Evolutionary conservation across 2,329 filamentous ascomycete genomes (phyloP).

Genomic region (Celoporthe dispersa): DNA sequence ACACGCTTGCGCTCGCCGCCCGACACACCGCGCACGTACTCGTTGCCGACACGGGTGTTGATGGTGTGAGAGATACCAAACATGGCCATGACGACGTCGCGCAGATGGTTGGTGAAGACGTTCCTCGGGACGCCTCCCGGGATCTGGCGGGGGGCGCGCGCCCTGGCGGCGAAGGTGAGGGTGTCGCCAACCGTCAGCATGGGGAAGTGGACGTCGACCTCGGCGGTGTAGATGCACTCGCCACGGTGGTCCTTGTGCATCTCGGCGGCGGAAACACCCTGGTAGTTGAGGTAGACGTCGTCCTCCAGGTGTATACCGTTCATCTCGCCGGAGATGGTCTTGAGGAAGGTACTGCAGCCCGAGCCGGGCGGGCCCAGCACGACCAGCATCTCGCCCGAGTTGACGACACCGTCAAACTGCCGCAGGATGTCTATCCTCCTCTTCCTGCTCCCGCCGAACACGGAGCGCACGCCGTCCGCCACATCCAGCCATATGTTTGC

Average conservation of each 20-base stretch:
- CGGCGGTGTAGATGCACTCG: slow-evolving; percentile 85
- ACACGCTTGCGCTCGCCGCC: slow-evolving; percentile 75
- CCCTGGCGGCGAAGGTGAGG: slow-evolving; percentile 74
- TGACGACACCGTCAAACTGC: slow-evolving; percentile 69
- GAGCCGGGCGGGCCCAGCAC: slow-evolving; percentile 73
- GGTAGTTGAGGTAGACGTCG: slow-evolving; percentile 78
- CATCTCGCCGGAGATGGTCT: slow-evolving; percentile 82
- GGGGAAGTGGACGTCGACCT: slow-evolving; percentile 82
- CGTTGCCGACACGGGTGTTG: slow-evolving; percentile 75
- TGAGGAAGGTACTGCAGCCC: slow-evolving; percentile 85
- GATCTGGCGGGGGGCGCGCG: slow-evolving; percentile 65
- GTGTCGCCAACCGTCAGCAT: slow-evolving; percentile 79
- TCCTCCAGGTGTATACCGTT: slow-evolving; percentile 77
- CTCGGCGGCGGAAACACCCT: slow-evolving; percentile 71
- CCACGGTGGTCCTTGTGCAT: slow-evolving; percentile 81
- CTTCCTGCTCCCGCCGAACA: slow-evolving; percentile 54
- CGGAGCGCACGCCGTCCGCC: slow-evolving; percentile 47
- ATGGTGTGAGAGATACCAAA: slow-evolving; percentile 75
- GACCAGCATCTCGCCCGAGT: slow-evolving; percentile 75
- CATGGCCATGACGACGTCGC: slow-evolving; percentile 76
- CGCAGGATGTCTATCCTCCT: slow-evolving; percentile 70
- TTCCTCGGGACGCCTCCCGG: slow-evolving; percentile 60
- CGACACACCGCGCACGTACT: slow-evolving; percentile 74
- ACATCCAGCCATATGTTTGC: slow-evolving; percentile 62
- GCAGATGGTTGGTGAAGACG: slow-evolving; percentile 64